A percentile compares a stretch with the other conserved stretches of the same genome.
Conservation (phyloP, 441 rosid species). For the Eruca vesicaria region DNA sequence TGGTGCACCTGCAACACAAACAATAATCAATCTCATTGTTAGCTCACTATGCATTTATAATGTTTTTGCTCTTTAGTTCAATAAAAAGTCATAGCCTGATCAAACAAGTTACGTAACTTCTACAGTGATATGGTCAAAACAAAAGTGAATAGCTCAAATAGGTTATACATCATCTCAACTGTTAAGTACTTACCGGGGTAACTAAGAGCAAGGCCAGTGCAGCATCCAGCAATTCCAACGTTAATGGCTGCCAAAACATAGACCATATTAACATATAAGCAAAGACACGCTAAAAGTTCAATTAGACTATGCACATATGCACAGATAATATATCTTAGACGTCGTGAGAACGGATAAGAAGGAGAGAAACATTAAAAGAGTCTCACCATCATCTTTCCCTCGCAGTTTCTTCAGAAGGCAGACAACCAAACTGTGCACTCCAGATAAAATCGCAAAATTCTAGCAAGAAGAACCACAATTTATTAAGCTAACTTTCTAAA, state of each 20-base stretch:
- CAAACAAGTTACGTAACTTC: background rate
- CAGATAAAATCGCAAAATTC: constrained; percentile 85
- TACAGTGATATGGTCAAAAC: background rate
- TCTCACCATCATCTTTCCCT: constrained; percentile 92
- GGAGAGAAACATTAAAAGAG: background rate
- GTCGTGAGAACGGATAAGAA: background rate
- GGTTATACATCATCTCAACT: background rate
- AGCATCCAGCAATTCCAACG: constrained; percentile 95
- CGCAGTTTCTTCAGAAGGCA: constrained; percentile 84
- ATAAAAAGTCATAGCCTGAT: background rate
- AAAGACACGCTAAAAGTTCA: background rate
- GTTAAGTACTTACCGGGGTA: constrained; percentile 61
- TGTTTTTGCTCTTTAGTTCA: background rate
- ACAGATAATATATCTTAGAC: background rate
- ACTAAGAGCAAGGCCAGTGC: constrained; percentile 92
- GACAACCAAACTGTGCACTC: constrained; percentile 88
- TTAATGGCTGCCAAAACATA: constrained; percentile 57
- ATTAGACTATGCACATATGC: background rate
- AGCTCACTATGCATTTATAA: background rate
- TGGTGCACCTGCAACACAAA: constrained; percentile 65
- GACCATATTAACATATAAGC: constrained; percentile 15
- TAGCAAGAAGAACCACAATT: constrained; percentile 31
- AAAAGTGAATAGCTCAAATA: background rate
- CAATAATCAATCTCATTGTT: background rate
- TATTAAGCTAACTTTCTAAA: constrained; percentile 2